Evolutionary conservation across 352 stramenopile species (phyloP), one percentile per base, ranked within the genome.

Genomic region (Hyaloperonospora arabidopsidis): DNA sequence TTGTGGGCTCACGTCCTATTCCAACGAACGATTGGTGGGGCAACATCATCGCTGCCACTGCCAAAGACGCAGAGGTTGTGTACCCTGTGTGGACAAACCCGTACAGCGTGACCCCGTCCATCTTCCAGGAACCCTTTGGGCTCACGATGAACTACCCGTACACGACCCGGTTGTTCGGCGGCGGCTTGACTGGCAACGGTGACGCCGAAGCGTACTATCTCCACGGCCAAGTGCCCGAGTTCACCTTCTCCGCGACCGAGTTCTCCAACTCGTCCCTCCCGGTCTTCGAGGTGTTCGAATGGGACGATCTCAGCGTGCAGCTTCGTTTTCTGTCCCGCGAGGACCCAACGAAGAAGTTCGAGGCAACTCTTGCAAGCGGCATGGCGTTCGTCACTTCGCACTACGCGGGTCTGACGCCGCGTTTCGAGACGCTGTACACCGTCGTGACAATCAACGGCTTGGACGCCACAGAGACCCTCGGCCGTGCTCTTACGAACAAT

Each of bases 11-110:
- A 5, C 68, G 63, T 10, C 45, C 74, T 14, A 83, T 86, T 43
- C 76, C 76, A 17, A 88, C 78, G 21, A 88, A 88, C 56, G 70
- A 83, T 48, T 88, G 78, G 78, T 88, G 78, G 78, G 75, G 73
- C 43, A 88, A 86, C 56, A 63, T 88, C 18, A 88, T 88, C 53
- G 71, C 64, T 34, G 49, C 65, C 29, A 65, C 57, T 5, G 21
- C 54, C 53, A 22, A 61, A 15, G 36, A 70, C 1, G 19, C 62
- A 14, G 70, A 87, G 19, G 52, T 67, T 49, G 57, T 84, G 38
- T 59, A 82, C 22, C 70, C 73, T 1, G 74, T 79, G 22, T 89
- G 78, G 78, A 69, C 70, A 2, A 89, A 89, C 45, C 78, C 78
- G 46, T 89, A 82, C 61, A 72, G 64, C 12, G 46, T 84, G 3